Percentiles rank a stretch among this genome's conserved stretches.
Evolutionary conservation across 1,139 yeast species (phyloP).

Genomic region (Candida sanyaensis): DNA sequence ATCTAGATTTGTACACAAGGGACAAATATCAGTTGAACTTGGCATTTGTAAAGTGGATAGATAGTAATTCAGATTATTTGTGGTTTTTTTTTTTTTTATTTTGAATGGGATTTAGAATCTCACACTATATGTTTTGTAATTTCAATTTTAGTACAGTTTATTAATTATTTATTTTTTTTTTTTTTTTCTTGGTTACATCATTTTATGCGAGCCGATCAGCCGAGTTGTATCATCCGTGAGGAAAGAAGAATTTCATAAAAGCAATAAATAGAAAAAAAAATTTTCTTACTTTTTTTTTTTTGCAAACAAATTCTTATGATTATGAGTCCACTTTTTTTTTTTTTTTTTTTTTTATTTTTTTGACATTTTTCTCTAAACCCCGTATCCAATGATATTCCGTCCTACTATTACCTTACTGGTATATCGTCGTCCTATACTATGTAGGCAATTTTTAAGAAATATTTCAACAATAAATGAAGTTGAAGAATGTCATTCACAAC

Average conservation of each 20-base stretch:
- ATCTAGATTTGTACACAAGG: conserved; percentile 18
- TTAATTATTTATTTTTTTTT: too few relatives aligned
- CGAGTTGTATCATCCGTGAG: too few relatives aligned
- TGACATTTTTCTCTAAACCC: neutral
- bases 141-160: too few relatives aligned
- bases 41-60: conserved; percentile 9
- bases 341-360: too few relatives aligned
- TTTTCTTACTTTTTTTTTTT: too few relatives aligned
- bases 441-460: neutral
- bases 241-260: neutral
- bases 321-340: neutral
- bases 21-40: conserved; percentile 17
- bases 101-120: too few relatives aligned
- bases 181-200: neutral
- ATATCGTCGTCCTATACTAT: neutral
- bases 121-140: too few relatives aligned
- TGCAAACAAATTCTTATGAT: too few relatives aligned
- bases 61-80: too few relatives aligned
- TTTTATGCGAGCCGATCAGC: neutral
- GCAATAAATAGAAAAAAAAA: too few relatives aligned
- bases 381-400: neutral
- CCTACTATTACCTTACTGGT: neutral
- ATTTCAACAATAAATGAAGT: conserved; percentile 2
- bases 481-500: conserved; percentile 21
- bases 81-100: too few relatives aligned